phyloP scores from a whole-genome alignment of 2,329 filamentous ascomycete species.

The Aureobasidium melanogenum region DNA sequence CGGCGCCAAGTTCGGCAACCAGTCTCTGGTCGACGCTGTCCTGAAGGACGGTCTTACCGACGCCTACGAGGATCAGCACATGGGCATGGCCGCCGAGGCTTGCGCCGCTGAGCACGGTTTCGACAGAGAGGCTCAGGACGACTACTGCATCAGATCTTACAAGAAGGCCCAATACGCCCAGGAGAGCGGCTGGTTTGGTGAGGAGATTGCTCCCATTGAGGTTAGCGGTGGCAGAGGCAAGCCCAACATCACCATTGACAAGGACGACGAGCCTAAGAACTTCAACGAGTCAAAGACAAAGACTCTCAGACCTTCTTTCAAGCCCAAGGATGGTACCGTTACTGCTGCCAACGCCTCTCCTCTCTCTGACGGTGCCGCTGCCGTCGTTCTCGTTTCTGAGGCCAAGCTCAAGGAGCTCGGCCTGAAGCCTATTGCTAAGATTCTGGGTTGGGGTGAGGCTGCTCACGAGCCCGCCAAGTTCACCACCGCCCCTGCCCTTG shows the following conservation, averaged over 20 bases:
- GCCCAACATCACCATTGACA: constrained; percentile 68
- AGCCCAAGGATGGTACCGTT: constrained; percentile 76
- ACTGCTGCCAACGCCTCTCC: constrained; percentile 95
- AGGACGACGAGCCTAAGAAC: constrained; percentile 95
- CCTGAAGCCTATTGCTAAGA: constrained; percentile 89
- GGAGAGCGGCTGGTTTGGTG: constrained; percentile 68
- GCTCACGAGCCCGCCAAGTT: constrained; percentile 88
- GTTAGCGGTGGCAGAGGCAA: constrained; percentile 85
- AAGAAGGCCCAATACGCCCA: constrained; percentile 84
- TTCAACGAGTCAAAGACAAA: constrained; percentile 45
- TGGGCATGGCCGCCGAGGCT: constrained; percentile 89
- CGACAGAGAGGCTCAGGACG: constrained; percentile 78
- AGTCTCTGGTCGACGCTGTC: constrained; percentile 80
- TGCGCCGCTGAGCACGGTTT: constrained; percentile 79
- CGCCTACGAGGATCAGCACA: constrained; percentile 91
- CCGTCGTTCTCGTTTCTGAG: constrained; percentile 88
- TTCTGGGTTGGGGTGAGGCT: constrained; percentile 94
- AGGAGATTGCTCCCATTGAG: constrained; percentile 84
- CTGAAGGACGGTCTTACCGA: constrained; percentile 93
- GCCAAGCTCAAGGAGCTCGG: constrained; percentile 85
- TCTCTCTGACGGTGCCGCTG: constrained; percentile 88
- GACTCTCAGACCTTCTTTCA: constrained; percentile 63
- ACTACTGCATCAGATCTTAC: constrained; percentile 92
- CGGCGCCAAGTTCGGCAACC: constrained; percentile 90
- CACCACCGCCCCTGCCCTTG: constrained; percentile 85